Percentiles rank a stretch among this genome's conserved stretches.
Conservation (phyloP, 352 stramenopile genomes). For the Globisporangium abappressorium region DNA sequence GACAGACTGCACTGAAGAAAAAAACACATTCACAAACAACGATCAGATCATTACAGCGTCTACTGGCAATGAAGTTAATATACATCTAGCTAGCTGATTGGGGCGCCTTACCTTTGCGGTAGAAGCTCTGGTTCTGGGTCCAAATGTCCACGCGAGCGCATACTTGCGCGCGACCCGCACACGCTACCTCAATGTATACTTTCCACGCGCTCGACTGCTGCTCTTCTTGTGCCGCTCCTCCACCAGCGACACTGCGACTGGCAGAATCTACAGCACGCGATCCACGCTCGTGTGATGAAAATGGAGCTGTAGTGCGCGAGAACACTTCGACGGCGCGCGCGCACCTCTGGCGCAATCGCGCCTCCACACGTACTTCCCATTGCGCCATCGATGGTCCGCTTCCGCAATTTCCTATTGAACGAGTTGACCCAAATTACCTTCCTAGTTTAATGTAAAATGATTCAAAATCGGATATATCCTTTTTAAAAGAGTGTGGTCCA, state of each 20-base stretch:
- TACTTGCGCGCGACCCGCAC: constrained; percentile 5
- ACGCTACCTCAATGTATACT: constrained; percentile 13
- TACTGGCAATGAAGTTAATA: not conserved
- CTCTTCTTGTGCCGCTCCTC: not conserved
- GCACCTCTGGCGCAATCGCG: constrained; percentile 6
- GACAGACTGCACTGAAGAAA: constrained; percentile 27
- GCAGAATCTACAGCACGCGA: no score
- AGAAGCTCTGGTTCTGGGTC: not conserved
- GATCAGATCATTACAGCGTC: not conserved
- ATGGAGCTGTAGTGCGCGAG: not conserved
- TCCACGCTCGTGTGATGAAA: not conserved
- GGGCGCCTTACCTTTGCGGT: constrained; percentile 7
- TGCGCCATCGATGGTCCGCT: not conserved
- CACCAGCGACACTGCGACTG: not conserved
- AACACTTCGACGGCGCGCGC: constrained; percentile 8
- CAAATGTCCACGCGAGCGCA: constrained; percentile 12
- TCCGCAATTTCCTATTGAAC: not conserved
- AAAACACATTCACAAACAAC: not conserved
- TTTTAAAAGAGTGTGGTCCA: not conserved
- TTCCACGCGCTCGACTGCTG: constrained; percentile 8
- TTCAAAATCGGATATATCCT: not conserved
- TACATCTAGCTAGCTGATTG: not conserved
- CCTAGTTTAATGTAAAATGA: not conserved
- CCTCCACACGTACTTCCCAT: constrained; percentile 4
- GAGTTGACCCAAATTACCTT: not conserved